These are phyloP conservation scores for Boletus mariae DNA, from an alignment of 1,284 basidiomycete species.

Conservation along the genomic window DNA sequence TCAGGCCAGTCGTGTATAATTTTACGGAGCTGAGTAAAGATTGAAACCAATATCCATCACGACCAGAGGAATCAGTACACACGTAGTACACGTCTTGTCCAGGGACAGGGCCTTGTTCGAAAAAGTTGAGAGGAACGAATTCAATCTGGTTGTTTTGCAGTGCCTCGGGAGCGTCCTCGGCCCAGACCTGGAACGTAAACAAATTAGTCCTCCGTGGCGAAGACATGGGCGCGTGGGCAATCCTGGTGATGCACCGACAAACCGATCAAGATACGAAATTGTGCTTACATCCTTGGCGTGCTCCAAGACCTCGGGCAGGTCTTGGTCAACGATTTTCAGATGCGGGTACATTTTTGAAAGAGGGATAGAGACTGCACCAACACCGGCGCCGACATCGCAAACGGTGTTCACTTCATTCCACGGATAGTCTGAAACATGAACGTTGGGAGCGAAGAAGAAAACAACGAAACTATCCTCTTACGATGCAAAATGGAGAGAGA, in stretches of 20 bases:
- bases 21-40: no score
- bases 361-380: slow-evolving; percentile 38
- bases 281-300: slow-evolving; percentile 28
- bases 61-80: neutral
- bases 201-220: neutral
- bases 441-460: no score
- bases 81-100: slow-evolving; percentile 44
- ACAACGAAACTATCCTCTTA: no score
- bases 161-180: neutral
- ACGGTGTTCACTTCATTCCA: slow-evolving; percentile 42
- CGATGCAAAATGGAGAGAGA: no score
- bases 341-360: slow-evolving; percentile 36
- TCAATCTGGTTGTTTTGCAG: slow-evolving; percentile 34
- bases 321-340: slow-evolving; percentile 45
- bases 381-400: slow-evolving; percentile 43
- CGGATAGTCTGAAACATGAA: slow-evolving; percentile 33
- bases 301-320: slow-evolving; percentile 38
- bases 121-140: slow-evolving; percentile 29
- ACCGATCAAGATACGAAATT: slow-evolving; percentile 2
- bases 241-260: no score
- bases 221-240: no score
- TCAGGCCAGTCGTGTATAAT: slow-evolving; percentile 19
- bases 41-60: slow-evolving; percentile 6
- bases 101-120: slow-evolving; percentile 14
- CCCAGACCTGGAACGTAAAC: neutral